Base-by-base conservation (phyloP, 345 rosid genomes). In the Melaleuca alternifolia region DNA sequence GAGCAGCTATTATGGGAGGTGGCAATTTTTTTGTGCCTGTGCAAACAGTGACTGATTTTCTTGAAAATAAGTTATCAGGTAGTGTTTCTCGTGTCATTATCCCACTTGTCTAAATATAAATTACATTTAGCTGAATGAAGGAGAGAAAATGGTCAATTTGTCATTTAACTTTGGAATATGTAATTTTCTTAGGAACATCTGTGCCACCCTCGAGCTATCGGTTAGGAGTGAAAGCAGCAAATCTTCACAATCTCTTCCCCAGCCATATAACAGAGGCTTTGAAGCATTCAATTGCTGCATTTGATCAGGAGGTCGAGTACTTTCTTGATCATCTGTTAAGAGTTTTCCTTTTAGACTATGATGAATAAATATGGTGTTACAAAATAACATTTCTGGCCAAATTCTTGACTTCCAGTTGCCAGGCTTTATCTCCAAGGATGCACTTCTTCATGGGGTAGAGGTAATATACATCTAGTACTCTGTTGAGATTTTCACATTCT, bases 361-460 rank as follows among this genome's bases (percentile, higher is more conserved):
- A 51, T 21, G 28, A 18, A 81, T 59, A 51, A 6, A 41, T 83
- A 41, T 30, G 84, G 46, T 83, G 44, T 59, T 86, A 46, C 11
- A 54, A 81, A 84, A 81, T 86, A 46, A 54, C 13, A 33, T 87
- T 84, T 61, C 84, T 50, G 48, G 62, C 86, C 41, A 86, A 85
- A 87, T 41, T 54, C 61, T 85, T 79, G 87, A 88, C 79, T 85
- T 91, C 89, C 95, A 97, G 99, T 90, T 97, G 88, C 96, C 99
- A 41, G 99, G 99, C 88, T 96, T 95, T 89, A 93, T 96, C 88
- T 92, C 99, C 59, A 89, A 92, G 84, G 95, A 94, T 30, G 99
- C 96, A 85, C 97, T 97, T 88, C 99, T 97, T 88, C 99, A 96
- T 52, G 99, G 99, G 11, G 99, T 94, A 84, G 99, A 97, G 99